Conservation (phyloP, 495 filamentous ascomycete genomes). For the Trichoderma virens region DNA sequence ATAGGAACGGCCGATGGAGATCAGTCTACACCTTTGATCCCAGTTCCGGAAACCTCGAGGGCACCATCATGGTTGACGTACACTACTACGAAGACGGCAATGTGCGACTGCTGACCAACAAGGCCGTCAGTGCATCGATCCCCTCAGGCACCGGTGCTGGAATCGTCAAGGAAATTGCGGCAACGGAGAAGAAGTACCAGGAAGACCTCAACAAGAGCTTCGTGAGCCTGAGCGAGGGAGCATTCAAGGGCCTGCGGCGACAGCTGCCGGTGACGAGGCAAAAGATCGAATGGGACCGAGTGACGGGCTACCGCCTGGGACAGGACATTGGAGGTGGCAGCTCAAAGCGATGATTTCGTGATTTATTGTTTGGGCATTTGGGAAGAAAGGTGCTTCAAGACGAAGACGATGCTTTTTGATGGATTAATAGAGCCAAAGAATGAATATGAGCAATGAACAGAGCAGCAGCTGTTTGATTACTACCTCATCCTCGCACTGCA, state of each 20-base stretch:
- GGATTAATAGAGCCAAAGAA: neutral
- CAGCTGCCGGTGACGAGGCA: constrained; percentile 95
- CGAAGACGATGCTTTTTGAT: neutral
- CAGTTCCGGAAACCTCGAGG: constrained; percentile 51
- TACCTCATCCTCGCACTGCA: no score
- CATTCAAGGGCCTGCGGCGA: constrained; percentile 86
- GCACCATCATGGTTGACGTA: constrained; percentile 74
- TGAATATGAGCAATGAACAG: neutral
- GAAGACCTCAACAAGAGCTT: constrained; percentile 93
- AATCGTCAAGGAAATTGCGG: constrained; percentile 66
- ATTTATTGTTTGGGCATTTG: neutral
- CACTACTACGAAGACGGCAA: constrained; percentile 99
- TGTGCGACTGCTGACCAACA: constrained; percentile 79
- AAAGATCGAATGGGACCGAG: constrained; percentile 99
- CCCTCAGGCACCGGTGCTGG: constrained; percentile 54
- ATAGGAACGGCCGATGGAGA: constrained; percentile 92
- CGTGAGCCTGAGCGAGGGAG: constrained; percentile 76
- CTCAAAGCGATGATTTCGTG: constrained; percentile 31
- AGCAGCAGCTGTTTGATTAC: neutral
- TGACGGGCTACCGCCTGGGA: constrained; percentile 83
- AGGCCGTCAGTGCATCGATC: constrained; percentile 56
- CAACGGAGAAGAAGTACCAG: constrained; percentile 84
- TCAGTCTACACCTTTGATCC: constrained; percentile 74
- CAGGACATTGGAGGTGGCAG: constrained; percentile 59
- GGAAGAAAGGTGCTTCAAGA: neutral